Conservation (phyloP, 345 rosid genomes). For the Bruguiera sexangula region DNA sequence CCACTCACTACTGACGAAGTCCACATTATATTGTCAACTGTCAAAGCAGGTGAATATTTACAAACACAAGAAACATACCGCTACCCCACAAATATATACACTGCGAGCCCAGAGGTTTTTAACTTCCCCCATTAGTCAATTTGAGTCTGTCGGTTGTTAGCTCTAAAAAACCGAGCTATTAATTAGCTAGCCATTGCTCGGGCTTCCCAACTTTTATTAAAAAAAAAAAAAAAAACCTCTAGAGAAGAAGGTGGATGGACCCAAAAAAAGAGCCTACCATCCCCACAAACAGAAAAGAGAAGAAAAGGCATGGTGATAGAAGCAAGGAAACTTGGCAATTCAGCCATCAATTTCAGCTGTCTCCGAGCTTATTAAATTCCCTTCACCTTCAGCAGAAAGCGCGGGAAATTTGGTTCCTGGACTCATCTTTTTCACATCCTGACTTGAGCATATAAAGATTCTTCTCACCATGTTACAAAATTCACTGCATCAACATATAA, state of each 20-base stretch:
- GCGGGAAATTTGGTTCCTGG: conserved; percentile 23
- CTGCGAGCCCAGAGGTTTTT: conserved; percentile 15
- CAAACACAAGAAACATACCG: conserved; percentile 18
- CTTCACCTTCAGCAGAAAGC: conserved; percentile 14
- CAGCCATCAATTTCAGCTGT: conserved; percentile 38
- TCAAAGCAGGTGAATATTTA: conserved; percentile 26
- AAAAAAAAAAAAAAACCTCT: conserved; percentile 9
- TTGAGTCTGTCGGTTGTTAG: conserved; percentile 22
- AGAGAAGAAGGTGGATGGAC: not conserved
- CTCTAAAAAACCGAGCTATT: conserved; percentile 44
- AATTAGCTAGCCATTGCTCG: conserved; percentile 23
- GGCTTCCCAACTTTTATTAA: not conserved
- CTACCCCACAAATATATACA: conserved; percentile 22
- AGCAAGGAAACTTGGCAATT: not conserved
- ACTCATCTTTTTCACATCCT: conserved; percentile 30
- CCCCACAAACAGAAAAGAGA: conserved; percentile 9
- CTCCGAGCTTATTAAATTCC: conserved; percentile 44
- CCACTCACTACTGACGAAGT: not conserved
- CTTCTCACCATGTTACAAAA: conserved; percentile 35
- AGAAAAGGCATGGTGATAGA: not conserved
- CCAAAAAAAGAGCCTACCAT: conserved; percentile 2
- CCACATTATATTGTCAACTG: conserved; percentile 10
- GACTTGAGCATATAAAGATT: conserved; percentile 27
- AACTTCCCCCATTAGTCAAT: not conserved
- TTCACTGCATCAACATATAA: conserved; percentile 12